Percentiles rank a stretch among this genome's conserved stretches.
phyloP scores from a whole-genome alignment of 257 asterid species.

The Buddleja alternifolia region DNA sequence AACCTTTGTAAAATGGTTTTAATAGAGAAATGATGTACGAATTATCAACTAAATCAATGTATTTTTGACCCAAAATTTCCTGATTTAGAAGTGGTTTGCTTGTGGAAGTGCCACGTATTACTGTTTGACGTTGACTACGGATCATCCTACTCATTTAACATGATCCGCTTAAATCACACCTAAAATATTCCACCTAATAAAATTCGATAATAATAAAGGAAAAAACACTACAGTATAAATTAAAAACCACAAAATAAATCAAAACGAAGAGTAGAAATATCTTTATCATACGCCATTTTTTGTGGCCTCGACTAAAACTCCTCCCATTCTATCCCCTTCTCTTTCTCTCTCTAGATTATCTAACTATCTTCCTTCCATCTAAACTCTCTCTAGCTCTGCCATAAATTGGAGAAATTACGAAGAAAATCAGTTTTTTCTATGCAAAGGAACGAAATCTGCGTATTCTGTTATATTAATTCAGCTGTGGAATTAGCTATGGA shows the following conservation, averaged over 20 bases:
- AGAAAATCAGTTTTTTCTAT: background rate
- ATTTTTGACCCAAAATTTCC: background rate
- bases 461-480: constrained; percentile 28
- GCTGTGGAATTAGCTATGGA: constrained; percentile 25
- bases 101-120: constrained; percentile 3
- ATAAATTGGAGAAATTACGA: constrained; percentile 15
- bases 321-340: constrained; percentile 40
- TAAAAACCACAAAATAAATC: constrained; percentile 17
- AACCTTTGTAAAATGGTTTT: too few species aligned
- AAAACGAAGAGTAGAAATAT: constrained; percentile 34
- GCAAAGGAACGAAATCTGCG: constrained; percentile 19
- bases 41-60: background rate
- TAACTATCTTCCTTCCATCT: constrained; percentile 44
- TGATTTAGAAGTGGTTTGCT: background rate
- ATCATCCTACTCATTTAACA: background rate
- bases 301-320: constrained; percentile 67
- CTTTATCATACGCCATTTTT: constrained; percentile 38
- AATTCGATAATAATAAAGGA: background rate
- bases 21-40: too few species aligned
- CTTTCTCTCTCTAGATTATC: constrained; percentile 45
- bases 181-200: constrained; percentile 20
- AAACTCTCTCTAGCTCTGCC: too few species aligned
- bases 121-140: constrained; percentile 9
- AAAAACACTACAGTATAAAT: background rate
- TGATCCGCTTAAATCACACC: constrained; percentile 23